Evolutionary conservation across 192 early-diverging fungal genomes (phyloP).

Genomic region (Linnemannia exigua): DNA sequence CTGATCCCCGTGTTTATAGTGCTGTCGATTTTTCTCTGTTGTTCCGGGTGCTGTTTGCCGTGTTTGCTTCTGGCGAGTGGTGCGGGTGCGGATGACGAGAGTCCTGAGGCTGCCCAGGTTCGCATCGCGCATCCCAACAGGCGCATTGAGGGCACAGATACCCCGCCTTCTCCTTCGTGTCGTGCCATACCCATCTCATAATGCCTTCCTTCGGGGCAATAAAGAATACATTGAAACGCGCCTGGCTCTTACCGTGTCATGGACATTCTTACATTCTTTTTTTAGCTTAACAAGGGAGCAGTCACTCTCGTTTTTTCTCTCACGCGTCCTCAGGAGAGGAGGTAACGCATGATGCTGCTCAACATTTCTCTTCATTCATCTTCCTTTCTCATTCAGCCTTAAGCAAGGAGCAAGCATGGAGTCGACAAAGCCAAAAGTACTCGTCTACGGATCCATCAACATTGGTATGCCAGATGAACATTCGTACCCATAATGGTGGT

Average conservation of each 20-base stretch:
- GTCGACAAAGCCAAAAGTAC: slow-evolving; percentile 53
- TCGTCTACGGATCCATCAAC: slow-evolving; percentile 84
- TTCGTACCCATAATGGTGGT: no score
- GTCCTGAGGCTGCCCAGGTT: background rate
- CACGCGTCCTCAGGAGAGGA: background rate
- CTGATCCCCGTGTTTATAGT: slow-evolving; percentile 77
- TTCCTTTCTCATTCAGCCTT: background rate
- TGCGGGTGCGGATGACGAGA: slow-evolving; percentile 41
- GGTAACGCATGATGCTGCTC: background rate
- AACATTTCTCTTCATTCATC: background rate
- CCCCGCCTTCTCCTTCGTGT: background rate
- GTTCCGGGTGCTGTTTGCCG: slow-evolving; percentile 67
- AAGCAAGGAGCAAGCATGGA: slow-evolving; percentile 4
- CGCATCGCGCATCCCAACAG: slow-evolving; percentile 8
- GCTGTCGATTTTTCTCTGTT: slow-evolving; percentile 65
- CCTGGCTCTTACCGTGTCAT: no score
- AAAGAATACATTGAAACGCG: no score
- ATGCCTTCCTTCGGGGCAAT: background rate
- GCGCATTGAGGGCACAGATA: slow-evolving; percentile 7
- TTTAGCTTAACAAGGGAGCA: background rate
- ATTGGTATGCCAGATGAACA: slow-evolving; percentile 44
- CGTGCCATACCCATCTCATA: background rate
- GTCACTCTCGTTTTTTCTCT: background rate
- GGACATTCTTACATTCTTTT: background rate
- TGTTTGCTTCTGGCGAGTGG: slow-evolving; percentile 59